These are phyloP conservation scores for Rhynchospora breviuscula DNA, from an alignment of 176 grass and related monocot species.

Conservation along the genomic window DNA sequence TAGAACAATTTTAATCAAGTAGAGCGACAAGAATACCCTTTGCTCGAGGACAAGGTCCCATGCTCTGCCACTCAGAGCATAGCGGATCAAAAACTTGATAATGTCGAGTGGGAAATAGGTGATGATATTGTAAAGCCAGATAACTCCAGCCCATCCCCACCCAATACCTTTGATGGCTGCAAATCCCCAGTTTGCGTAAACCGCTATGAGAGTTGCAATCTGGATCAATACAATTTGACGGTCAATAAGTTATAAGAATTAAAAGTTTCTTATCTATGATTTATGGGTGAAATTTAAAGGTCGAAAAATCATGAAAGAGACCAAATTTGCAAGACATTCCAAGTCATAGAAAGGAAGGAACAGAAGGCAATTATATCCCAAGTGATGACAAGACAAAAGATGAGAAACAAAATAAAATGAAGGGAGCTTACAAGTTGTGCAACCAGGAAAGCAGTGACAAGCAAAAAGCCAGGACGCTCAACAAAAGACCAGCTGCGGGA, in stretches of 20 bases:
- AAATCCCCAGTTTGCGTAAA: slow-evolving; percentile 73
- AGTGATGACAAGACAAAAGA: neutral
- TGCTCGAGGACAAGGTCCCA: slow-evolving; percentile 85
- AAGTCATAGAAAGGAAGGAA: neutral
- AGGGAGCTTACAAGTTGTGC: slow-evolving; percentile 56
- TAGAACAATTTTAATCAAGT: neutral
- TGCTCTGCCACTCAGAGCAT: slow-evolving; percentile 63
- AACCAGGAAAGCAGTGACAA: slow-evolving; percentile 71
- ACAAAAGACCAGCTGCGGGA: slow-evolving; percentile 90
- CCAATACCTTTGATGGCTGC: slow-evolving; percentile 81
- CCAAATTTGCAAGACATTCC: neutral
- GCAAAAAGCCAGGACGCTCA: slow-evolving; percentile 71
- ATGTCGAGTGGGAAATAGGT: slow-evolving; percentile 77
- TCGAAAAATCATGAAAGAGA: slow-evolving; percentile 10
- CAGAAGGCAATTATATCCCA: neutral
- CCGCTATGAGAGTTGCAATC: slow-evolving; percentile 79
- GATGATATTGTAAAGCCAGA: slow-evolving; percentile 83
- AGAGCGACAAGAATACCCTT: slow-evolving; percentile 45
- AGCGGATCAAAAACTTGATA: slow-evolving; percentile 84
- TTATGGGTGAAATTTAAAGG: neutral
- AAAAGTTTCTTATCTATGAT: neutral
- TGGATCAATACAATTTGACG: slow-evolving; percentile 21
- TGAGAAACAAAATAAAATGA: neutral
- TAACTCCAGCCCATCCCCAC: slow-evolving; percentile 86
- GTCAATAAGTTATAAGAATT: neutral